Evolutionary conservation across 129 eudicot species (phyloP), one percentile per base, ranked within the genome.

Genomic region (Ambrosia trifida): DNA sequence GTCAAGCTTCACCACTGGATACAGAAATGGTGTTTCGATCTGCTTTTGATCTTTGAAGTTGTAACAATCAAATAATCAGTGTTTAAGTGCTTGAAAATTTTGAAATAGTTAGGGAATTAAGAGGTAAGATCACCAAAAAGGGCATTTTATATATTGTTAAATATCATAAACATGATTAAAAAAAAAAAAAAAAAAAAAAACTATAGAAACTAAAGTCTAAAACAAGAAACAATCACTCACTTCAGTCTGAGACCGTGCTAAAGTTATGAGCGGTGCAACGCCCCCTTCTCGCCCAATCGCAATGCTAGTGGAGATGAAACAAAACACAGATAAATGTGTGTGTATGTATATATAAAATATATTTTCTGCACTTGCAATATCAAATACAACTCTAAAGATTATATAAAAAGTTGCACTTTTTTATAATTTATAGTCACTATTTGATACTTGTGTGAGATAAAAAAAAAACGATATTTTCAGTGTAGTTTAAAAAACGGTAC

Each of bases 261-360:
- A 53, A 20, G 84, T 79, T 61, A 89, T 87, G 56, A 94, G 96
- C 33, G 98, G 98, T 57, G 95, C 86, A 71, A 94, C 92, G 31
- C 98, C 98, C 75, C 98, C 98, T 87, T 89, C 95, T 43, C 83
- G 88, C 58, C 98, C 96, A 82, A 94, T 94, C 58, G 98, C 98
- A 84, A 94, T 85, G 79, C 98, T 91, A 73, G 70, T 65, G 72
- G 36, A 61, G 53, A 73, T 44, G 24, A 36, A 78, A 77, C 35
- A 74, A 46, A 61, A 70, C 45, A 53, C 1, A 62, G 31, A 64
- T 54, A 9, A 8, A 2, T 49, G 16, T 49, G 20, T 14, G 16
- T 38, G 45, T 58, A 46, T 68, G 30, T 38, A 38, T 36, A 38
- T 3, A 58, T 59, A 32, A 14, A 46, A 58, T 19, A 40, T 4